phyloP scores from a whole-genome alignment of 768 basidiomycete genomes.

The Kondoa subrosea region DNA sequence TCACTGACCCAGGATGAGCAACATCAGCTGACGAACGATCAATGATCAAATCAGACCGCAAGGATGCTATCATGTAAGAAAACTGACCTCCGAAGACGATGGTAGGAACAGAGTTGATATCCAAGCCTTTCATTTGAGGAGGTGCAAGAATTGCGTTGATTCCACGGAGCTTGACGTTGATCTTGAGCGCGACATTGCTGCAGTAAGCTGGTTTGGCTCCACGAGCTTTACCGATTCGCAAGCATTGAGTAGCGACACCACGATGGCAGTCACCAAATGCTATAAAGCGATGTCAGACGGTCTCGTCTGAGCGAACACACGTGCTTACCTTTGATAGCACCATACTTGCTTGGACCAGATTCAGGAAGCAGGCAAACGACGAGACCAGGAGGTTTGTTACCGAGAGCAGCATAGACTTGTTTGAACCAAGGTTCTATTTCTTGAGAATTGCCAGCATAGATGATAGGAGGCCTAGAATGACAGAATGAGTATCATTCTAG shows the following conservation, averaged over 20 bases:
- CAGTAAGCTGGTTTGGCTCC: constrained; percentile 1
- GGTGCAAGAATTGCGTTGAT: not conserved
- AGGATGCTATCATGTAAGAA: not conserved
- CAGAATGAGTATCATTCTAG: not conserved
- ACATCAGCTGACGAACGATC: not conserved
- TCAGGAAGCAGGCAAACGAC: constrained; percentile 3
- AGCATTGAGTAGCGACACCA: constrained; percentile 6
- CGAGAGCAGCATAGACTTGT: not conserved
- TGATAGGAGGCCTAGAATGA: not conserved
- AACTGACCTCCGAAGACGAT: constrained; percentile 4
- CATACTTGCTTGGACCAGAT: not conserved
- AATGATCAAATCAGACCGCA: not conserved
- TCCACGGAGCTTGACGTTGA: constrained; percentile 10
- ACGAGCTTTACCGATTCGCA: constrained; percentile 1
- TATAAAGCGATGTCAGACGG: not conserved
- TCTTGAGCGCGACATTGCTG: not conserved
- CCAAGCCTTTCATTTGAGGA: not conserved
- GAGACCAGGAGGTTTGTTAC: not conserved
- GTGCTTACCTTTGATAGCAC: constrained; percentile 5
- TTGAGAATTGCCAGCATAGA: constrained; percentile 3
- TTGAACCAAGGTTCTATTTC: not conserved
- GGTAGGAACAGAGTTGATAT: not conserved
- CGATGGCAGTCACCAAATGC: constrained; percentile 1
- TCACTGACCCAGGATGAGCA: not conserved
- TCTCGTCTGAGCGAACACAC: no score